Conservation (phyloP, 495 filamentous ascomycete genomes). For the Diplogelasinospora grovesii region DNA sequence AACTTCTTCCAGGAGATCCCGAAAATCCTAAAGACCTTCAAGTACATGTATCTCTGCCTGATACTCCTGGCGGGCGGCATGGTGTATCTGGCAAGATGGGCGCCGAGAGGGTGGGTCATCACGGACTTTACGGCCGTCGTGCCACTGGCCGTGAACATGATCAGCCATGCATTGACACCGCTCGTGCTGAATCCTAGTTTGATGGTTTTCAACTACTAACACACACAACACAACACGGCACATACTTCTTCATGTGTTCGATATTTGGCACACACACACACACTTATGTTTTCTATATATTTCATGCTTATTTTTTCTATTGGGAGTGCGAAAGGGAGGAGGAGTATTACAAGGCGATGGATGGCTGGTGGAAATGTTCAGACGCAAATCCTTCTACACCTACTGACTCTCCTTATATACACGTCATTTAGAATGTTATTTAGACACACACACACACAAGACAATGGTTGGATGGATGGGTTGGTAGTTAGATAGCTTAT, state of each 20-base stretch:
- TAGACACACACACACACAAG: too few species aligned
- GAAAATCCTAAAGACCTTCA: slow-evolving; percentile 63
- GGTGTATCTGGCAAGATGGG: slow-evolving; percentile 55
- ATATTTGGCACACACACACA: too few species aligned
- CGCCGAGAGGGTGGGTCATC: slow-evolving; percentile 58
- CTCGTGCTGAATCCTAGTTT: slow-evolving; percentile 65
- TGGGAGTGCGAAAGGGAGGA: too few species aligned
- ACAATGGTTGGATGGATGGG: background rate
- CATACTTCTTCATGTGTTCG: too few species aligned
- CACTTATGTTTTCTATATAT: too few species aligned
- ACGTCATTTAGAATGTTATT: too few species aligned
- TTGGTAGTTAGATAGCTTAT: background rate
- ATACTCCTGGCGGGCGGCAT: slow-evolving; percentile 52
- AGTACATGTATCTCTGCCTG: slow-evolving; percentile 59
- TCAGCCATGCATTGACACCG: slow-evolving; percentile 58
- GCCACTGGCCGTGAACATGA: slow-evolving; percentile 59
- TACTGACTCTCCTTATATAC: too few species aligned
- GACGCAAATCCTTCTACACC: too few species aligned
- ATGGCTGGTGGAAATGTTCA: too few species aligned
- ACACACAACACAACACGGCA: background rate
- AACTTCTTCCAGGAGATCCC: slow-evolving; percentile 73
- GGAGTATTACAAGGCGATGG: too few species aligned
- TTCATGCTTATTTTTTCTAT: too few species aligned
- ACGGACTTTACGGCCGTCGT: slow-evolving; percentile 65
- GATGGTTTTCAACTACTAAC: slow-evolving; percentile 68